Evolutionary conservation across 2,329 filamentous ascomycete species (phyloP), one percentile per base, ranked within the genome.

Genomic region (Ophiostoma sp.): DNA sequence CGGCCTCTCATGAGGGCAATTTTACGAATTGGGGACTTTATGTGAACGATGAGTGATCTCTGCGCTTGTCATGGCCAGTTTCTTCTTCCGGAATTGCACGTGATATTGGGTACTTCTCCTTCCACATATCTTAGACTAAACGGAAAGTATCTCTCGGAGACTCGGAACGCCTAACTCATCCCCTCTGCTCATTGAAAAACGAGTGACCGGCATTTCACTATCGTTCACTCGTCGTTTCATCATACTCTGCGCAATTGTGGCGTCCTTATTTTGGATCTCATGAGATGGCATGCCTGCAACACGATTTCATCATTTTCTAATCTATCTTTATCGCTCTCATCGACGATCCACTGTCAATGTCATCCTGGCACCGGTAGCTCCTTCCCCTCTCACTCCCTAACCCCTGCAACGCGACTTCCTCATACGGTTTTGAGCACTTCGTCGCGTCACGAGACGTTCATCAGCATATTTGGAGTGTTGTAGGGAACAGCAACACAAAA

Each of bases 201-300:
- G 42, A 48, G 52, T n/a, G n/a, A n/a, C n/a, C n/a, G n/a, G n/a
- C n/a, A n/a, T n/a, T n/a, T n/a, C n/a, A n/a, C 69, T 61, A 36
- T 61, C 55, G 69, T 36, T 71, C 69, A 61, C 42, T 50, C 55
- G 33, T 71, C 55, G 69, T 61, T 33, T 63, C 52, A 63, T 71
- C 55, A 42, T 39, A 57, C 25, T 39, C 61, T 25, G 28, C 39
- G 25, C 52, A 15, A 66, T 45, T 45, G 25, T 63, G 42, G 42
- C 22, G 15, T 9, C 22, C 52, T 63, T 45, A 9, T 61, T 33
- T 28, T 45, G 15, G 5, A 61, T 70, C 22, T 70, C 48, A 70
- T 50, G 22, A 22, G 17, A n/a, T 15, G 12, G 36, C 36, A 4
- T 25, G 6, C 17, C 52, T 36, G 8, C 6, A 8, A 63, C 55